These are phyloP conservation scores for Mallotus japonicus DNA, from an alignment of 441 rosid species.

Conservation along the genomic window DNA sequence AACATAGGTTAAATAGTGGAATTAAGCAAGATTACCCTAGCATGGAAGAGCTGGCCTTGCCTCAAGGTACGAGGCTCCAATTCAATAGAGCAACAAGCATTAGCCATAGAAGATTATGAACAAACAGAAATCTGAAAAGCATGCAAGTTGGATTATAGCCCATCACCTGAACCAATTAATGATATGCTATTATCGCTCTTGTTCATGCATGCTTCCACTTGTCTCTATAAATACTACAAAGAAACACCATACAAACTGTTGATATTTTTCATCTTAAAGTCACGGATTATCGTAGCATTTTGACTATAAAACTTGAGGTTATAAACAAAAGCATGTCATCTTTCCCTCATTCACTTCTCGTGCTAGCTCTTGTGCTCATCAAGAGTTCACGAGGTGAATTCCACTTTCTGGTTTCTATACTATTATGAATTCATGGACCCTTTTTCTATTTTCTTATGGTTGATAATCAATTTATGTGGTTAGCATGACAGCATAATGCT, in stretches of 20 bases:
- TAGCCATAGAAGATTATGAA: slow-evolving; percentile 30
- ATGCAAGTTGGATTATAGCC: not conserved
- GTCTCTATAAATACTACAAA: not conserved
- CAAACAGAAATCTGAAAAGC: not conserved
- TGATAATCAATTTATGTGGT: not conserved
- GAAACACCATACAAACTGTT: not conserved
- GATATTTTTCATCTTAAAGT: not conserved
- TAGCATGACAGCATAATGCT: no score
- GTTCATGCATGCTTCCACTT: not conserved
- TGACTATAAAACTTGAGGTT: slow-evolving; percentile 8
- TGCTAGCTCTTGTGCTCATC: slow-evolving; percentile 8
- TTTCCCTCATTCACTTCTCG: slow-evolving; percentile 27
- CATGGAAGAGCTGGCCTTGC: slow-evolving; percentile 37
- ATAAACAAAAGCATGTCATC: slow-evolving; percentile 3
- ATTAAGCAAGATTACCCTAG: slow-evolving; percentile 26
- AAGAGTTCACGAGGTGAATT: not conserved
- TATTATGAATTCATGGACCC: no score
- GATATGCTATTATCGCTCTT: not conserved
- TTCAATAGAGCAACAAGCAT: slow-evolving; percentile 42
- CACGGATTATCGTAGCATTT: slow-evolving; percentile 20
- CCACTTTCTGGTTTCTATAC: not conserved
- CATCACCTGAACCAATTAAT: not conserved
- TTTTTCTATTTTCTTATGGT: not conserved
- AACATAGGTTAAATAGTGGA: no score
- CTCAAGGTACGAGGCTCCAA: slow-evolving; percentile 46